Conservation (phyloP, 495 filamentous ascomycete genomes). For the Podospora australis region DNA sequence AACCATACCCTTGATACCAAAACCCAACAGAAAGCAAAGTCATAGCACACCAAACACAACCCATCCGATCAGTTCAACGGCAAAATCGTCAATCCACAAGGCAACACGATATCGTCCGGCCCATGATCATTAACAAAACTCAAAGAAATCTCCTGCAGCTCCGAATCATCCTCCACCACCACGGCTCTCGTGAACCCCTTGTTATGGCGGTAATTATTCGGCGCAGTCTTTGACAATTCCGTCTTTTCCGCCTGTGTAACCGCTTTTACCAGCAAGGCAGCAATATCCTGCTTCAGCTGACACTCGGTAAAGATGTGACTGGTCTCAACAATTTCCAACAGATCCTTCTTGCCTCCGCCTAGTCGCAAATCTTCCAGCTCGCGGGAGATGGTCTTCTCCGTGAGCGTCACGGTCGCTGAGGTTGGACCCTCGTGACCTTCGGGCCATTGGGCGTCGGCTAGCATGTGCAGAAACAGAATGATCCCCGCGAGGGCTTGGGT, state of each 20-base stretch:
- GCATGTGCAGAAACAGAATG: conserved; percentile 22
- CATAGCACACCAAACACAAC: too few species aligned
- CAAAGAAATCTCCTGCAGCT: conserved; percentile 22
- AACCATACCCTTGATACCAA: too few species aligned
- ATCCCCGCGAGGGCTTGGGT: conserved; percentile 17
- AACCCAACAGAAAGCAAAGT: too few species aligned
- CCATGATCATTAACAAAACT: conserved; percentile 24
- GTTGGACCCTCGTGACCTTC: neutral
- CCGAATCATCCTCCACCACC: conserved; percentile 15
- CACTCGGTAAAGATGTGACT: conserved; percentile 21
- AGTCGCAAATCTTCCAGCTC: conserved; percentile 10
- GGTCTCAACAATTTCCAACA: conserved; percentile 21
- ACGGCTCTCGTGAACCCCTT: neutral
- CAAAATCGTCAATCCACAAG: conserved; percentile 25
- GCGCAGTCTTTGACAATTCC: neutral
- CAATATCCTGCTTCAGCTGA: conserved; percentile 10
- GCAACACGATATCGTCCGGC: conserved; percentile 20
- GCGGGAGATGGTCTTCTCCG: conserved; percentile 2
- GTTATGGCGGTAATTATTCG: neutral
- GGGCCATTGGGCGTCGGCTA: conserved; percentile 25
- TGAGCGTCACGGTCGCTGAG: neutral
- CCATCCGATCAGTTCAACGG: conserved; percentile 15
- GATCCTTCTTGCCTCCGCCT: conserved; percentile 5
- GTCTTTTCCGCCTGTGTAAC: conserved; percentile 15
- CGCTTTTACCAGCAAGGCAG: conserved; percentile 20